phyloP scores from a whole-genome alignment of 169 alveolate species.

The Cryptosporidium meleagridis region DNA sequence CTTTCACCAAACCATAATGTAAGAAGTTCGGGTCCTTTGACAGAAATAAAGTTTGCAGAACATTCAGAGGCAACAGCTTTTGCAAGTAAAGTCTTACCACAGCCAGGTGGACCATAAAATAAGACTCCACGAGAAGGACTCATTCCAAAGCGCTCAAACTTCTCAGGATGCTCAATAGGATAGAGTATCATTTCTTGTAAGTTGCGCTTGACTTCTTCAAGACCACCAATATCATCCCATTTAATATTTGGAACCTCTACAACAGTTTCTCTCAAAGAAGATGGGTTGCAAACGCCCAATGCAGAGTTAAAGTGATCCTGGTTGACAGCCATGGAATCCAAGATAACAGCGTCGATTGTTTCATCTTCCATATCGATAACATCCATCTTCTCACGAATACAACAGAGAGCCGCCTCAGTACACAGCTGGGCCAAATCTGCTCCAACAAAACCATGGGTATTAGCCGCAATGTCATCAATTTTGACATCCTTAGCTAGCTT shows the following conservation, averaged over 20 bases:
- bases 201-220: conserved; percentile 94
- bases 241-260: conserved; percentile 98
- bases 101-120: conserved; percentile 99
- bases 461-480: conserved; percentile 97
- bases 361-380: conserved; percentile 97
- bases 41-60: conserved; percentile 98
- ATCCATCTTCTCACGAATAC: conserved; percentile 99
- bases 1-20: conserved; percentile 99
- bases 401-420: conserved; percentile 97
- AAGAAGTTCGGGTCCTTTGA: conserved; percentile 98
- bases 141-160: conserved; percentile 98
- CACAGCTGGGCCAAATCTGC: conserved; percentile 97
- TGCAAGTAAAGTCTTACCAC: conserved; percentile 99
- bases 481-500: conserved; percentile 97
- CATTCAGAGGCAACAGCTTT: conserved; percentile 99
- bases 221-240: conserved; percentile 99
- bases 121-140: conserved; percentile 98
- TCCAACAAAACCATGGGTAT: conserved; percentile 99
- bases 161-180: conserved; percentile 95
- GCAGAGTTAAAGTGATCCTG: conserved; percentile 98
- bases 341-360: conserved; percentile 95
- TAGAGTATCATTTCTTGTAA: conserved; percentile 97
- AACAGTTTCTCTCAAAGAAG: conserved; percentile 97
- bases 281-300: conserved; percentile 96
- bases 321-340: conserved; percentile 98